A percentile compares a stretch with the other conserved stretches of the same genome.
phyloP scores from a whole-genome alignment of 2,329 filamentous ascomycete species.

The Esteya vermicola region DNA sequence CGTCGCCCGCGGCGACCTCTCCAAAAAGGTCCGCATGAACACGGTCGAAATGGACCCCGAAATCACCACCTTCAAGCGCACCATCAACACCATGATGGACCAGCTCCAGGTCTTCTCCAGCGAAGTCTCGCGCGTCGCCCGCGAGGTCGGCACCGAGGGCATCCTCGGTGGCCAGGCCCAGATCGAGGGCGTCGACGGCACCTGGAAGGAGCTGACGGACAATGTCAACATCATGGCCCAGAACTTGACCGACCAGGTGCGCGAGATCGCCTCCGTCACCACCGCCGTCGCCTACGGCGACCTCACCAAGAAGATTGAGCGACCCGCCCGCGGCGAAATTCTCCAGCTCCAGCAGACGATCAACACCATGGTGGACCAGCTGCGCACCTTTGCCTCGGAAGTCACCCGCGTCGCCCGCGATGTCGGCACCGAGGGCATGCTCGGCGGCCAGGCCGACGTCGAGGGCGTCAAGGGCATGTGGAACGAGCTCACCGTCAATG shows the following conservation, averaged over 20 bases:
- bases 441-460: constrained; percentile 71
- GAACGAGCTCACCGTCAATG: constrained; percentile 76
- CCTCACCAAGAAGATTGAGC: constrained; percentile 71
- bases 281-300: constrained; percentile 74
- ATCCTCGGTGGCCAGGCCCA: constrained; percentile 86
- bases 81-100: constrained; percentile 99
- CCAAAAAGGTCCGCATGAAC: constrained; percentile 93
- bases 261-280: constrained; percentile 74
- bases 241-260: constrained; percentile 70
- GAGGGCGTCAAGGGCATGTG: constrained; percentile 78
- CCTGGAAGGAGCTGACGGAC: constrained; percentile 93
- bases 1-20: constrained; percentile 86
- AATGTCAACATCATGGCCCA: constrained; percentile 80
- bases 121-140: constrained; percentile 86
- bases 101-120: constrained; percentile 93
- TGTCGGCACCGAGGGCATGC: constrained; percentile 70
- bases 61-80: constrained; percentile 94
- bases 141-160: constrained; percentile 92
- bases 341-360: constrained; percentile 73
- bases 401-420: constrained; percentile 72
- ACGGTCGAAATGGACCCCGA: constrained; percentile 95
- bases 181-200: constrained; percentile 87
- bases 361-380: constrained; percentile 80
- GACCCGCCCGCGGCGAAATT: constrained; percentile 69
- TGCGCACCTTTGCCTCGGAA: constrained; percentile 71